Percentiles rank a stretch among this genome's conserved stretches.
Evolutionary conservation across 495 filamentous ascomycete genomes (phyloP).

Genomic region (Aspergillus mulundensis): DNA sequence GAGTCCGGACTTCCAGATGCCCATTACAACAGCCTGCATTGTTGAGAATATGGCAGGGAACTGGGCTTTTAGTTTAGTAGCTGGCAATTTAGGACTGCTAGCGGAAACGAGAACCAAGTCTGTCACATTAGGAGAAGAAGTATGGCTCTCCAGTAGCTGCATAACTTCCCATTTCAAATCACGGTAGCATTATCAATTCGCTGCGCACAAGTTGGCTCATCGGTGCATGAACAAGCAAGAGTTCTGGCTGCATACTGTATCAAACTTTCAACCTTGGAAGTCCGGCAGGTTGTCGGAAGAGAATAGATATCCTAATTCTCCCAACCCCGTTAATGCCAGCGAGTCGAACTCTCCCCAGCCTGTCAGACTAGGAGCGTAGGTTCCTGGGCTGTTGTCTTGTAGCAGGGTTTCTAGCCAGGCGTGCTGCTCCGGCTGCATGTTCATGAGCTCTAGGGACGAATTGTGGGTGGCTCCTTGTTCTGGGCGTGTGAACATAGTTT

Average conservation of each 20-base stretch:
- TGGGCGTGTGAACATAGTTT: background rate
- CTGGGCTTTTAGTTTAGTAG: no score
- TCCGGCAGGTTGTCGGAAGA: background rate
- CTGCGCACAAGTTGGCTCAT: no score
- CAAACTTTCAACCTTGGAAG: background rate
- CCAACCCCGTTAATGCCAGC: constrained; percentile 14
- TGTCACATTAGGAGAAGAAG: no score
- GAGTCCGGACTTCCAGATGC: no score
- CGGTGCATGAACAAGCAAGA: background rate
- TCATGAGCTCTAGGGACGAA: background rate
- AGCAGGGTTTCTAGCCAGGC: constrained; percentile 13
- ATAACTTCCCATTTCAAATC: no score
- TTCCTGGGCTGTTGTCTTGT: constrained; percentile 15
- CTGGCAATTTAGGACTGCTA: no score
- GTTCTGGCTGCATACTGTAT: background rate
- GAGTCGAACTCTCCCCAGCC: constrained; percentile 30
- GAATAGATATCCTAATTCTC: constrained; percentile 16
- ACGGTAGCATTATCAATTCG: no score
- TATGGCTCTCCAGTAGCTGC: no score
- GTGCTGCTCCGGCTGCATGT: constrained; percentile 3
- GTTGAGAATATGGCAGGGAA: no score
- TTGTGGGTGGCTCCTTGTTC: background rate
- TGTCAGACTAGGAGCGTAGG: constrained; percentile 16
- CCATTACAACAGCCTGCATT: no score
- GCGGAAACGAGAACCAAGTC: no score